These are phyloP conservation scores for Meira nashicola DNA, from an alignment of 1,284 basidiomycete species.

Conservation along the genomic window DNA sequence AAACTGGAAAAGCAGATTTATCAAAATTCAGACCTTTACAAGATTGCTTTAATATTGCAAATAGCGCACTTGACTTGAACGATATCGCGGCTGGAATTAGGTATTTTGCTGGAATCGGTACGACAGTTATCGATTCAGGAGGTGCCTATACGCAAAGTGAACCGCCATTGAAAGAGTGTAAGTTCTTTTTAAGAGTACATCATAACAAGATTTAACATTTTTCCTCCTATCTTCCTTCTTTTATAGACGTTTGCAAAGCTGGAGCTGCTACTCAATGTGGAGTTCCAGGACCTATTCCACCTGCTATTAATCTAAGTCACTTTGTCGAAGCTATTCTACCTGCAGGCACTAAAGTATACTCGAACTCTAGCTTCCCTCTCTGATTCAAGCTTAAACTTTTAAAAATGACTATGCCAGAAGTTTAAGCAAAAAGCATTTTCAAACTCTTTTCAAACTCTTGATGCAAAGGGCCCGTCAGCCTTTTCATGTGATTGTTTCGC, in stretches of 20 bases:
- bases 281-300: background rate
- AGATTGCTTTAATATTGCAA: slow-evolving; percentile 9
- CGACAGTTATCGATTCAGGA: background rate
- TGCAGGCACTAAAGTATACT: too few relatives aligned
- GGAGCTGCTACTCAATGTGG: slow-evolving; percentile 1
- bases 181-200: background rate
- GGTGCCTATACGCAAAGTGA: background rate
- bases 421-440: too few relatives aligned
- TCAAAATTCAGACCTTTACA: slow-evolving; percentile 4
- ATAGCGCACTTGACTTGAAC: slow-evolving; percentile 1
- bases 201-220: background rate
- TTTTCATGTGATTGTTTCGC: too few relatives aligned
- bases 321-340: too few relatives aligned
- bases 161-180: slow-evolving; percentile 6
- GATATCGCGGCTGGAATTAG: background rate
- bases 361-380: too few relatives aligned
- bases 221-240: background rate
- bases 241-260: background rate
- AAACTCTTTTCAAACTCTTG: too few relatives aligned
- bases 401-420: too few relatives aligned
- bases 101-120: background rate
- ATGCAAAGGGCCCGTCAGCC: too few relatives aligned
- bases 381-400: too few relatives aligned
- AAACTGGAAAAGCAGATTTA: slow-evolving; percentile 3
- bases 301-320: too few relatives aligned